Evolutionary conservation across 495 filamentous ascomycete genomes (phyloP).

Genomic region (Aspergillus coremiiformis): DNA sequence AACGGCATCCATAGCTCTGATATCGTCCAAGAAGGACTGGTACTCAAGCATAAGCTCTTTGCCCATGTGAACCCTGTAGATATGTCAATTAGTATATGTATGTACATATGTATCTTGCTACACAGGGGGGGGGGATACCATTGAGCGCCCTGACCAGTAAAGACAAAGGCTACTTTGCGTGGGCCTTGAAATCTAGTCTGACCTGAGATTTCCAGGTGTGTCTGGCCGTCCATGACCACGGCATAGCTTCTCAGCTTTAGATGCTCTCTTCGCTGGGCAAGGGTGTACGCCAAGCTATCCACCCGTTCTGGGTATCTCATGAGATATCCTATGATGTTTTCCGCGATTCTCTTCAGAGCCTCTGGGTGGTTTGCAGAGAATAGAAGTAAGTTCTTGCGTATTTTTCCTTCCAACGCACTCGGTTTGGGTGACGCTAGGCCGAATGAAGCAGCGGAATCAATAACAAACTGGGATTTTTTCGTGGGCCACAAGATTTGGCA

Average conservation of each 20-base stretch:
- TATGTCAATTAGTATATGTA: too few species aligned
- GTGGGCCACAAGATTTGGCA: background rate
- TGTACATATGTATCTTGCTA: too few species aligned
- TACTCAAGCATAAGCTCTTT: slow-evolving; percentile 8
- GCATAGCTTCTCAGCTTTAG: too few species aligned
- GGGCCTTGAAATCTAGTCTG: too few species aligned
- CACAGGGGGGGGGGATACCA: too few species aligned
- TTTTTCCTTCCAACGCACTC: background rate
- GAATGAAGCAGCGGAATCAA: background rate
- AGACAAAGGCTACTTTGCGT: slow-evolving; percentile 12
- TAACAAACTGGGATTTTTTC: background rate
- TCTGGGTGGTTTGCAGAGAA: background rate
- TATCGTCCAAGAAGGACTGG: slow-evolving; percentile 7
- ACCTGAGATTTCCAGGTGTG: too few species aligned
- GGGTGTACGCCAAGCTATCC: background rate
- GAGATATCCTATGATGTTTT: background rate
- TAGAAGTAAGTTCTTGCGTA: background rate
- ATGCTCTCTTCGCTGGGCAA: background rate
- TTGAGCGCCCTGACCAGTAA: slow-evolving; percentile 24
- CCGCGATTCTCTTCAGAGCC: too few species aligned
- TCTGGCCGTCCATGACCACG: too few species aligned
- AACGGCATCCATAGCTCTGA: slow-evolving; percentile 14
- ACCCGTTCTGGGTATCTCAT: background rate
- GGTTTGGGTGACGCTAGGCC: too few species aligned
- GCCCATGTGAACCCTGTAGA: slow-evolving; percentile 3